Evolutionary conservation across 1,284 basidiomycete species (phyloP).

Genomic region (Fomitiporia mediterranea): DNA sequence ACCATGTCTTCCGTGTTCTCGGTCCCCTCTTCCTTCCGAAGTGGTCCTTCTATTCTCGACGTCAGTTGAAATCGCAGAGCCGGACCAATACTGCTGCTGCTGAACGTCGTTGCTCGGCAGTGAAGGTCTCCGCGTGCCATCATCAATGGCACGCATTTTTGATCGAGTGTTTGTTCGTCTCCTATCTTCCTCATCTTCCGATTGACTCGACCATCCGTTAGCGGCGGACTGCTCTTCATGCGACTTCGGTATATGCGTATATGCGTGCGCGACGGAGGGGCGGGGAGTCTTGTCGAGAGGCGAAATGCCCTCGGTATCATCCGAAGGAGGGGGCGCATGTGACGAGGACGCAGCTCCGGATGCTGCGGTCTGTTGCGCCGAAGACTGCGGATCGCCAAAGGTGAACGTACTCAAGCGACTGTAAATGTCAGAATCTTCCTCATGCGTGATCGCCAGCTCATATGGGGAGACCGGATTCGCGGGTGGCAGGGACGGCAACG

Average conservation of each 20-base stretch:
- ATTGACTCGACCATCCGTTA: constrained; percentile 16
- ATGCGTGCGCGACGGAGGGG: constrained; percentile 31
- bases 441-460: constrained; percentile 23
- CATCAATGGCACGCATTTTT: constrained; percentile 43
- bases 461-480: constrained; percentile 13
- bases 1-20: background rate
- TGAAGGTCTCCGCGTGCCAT: constrained; percentile 42
- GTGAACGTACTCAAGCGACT: constrained; percentile 36
- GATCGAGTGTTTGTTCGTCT: constrained; percentile 33
- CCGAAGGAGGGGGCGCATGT: constrained; percentile 21
- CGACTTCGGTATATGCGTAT: constrained; percentile 15
- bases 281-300: constrained; percentile 34
- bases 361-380: constrained; percentile 2
- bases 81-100: background rate
- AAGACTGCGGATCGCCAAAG: constrained; percentile 34
- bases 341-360: constrained; percentile 23
- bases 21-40: background rate
- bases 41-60: constrained; percentile 14
- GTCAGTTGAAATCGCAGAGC: constrained; percentile 3
- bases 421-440: constrained; percentile 33
- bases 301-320: constrained; percentile 20
- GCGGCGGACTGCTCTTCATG: constrained; percentile 17
- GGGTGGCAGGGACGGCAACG: constrained; percentile 1
- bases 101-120: constrained; percentile 34
- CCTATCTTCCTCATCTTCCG: constrained; percentile 28